These are phyloP conservation scores for Neurospora sp. DNA, from an alignment of 495 filamentous ascomycete species.

Conservation along the genomic window DNA sequence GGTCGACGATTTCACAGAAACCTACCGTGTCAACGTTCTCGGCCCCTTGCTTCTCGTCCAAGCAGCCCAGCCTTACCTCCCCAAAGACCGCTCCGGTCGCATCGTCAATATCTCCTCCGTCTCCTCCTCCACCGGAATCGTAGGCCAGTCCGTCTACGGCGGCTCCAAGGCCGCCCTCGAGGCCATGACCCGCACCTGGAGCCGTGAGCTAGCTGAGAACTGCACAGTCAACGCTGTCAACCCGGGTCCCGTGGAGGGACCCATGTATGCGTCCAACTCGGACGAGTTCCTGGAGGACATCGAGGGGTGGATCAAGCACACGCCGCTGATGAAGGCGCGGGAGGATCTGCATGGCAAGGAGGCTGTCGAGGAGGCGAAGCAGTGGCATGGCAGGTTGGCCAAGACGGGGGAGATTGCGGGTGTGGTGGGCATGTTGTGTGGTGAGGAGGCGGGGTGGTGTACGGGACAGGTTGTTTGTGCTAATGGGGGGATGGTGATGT, in stretches of 20 bases:
- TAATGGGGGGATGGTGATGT: slow-evolving; percentile 72
- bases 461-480: slow-evolving; percentile 80
- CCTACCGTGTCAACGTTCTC: slow-evolving; percentile 76
- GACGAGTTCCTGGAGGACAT: slow-evolving; percentile 31
- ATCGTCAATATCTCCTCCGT: slow-evolving; percentile 72
- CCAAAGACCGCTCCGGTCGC: slow-evolving; percentile 61
- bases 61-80: slow-evolving; percentile 59
- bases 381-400: slow-evolving; percentile 56
- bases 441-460: slow-evolving; percentile 61
- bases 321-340: slow-evolving; percentile 50
- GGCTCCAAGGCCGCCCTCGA: slow-evolving; percentile 86
- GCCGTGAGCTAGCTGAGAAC: slow-evolving; percentile 65
- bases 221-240: slow-evolving; percentile 83
- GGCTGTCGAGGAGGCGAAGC: slow-evolving; percentile 43
- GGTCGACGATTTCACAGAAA: slow-evolving; percentile 52
- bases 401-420: slow-evolving; percentile 73
- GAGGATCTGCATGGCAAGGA: slow-evolving; percentile 52
- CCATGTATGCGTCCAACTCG: slow-evolving; percentile 45
- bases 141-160: slow-evolving; percentile 67
- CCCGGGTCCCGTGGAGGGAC: slow-evolving; percentile 76
- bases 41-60: slow-evolving; percentile 75
- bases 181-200: slow-evolving; percentile 87
- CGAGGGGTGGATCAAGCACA: slow-evolving; percentile 50
- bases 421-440: slow-evolving; percentile 75
- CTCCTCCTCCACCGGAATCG: slow-evolving; percentile 56